Conservation (phyloP, 192 early-diverging fungal genomes). For the Gigaspora rosea region DNA sequence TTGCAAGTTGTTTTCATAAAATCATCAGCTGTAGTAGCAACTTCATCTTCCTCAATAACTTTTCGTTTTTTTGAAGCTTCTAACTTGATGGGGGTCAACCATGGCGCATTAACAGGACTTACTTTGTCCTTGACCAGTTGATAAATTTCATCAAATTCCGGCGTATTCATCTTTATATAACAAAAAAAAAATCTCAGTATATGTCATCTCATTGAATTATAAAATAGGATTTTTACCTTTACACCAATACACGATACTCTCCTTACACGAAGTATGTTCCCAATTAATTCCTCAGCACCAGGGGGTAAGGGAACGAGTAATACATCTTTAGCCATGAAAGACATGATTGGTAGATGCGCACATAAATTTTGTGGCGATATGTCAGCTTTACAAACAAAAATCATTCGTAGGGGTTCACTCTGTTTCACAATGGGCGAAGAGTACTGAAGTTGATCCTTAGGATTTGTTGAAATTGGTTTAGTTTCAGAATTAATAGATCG, state of each 20-base stretch:
- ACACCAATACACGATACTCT: slow-evolving; percentile 25
- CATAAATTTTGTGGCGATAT: not conserved
- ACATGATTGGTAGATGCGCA: slow-evolving; percentile 24
- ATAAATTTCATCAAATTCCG: slow-evolving; percentile 4
- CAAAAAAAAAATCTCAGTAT: not conserved
- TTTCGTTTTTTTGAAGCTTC: slow-evolving; percentile 11
- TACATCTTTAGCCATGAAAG: not conserved
- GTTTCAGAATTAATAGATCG: not conserved
- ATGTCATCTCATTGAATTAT: not conserved
- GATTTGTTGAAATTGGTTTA: not conserved
- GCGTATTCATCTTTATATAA: not conserved
- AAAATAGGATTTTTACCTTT: slow-evolving; percentile 5
- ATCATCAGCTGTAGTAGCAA: not conserved
- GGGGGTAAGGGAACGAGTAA: slow-evolving; percentile 29
- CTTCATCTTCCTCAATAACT: not conserved
- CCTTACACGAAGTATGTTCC: not conserved
- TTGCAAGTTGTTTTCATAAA: not conserved
- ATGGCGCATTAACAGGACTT: not conserved
- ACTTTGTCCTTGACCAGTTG: slow-evolving; percentile 18
- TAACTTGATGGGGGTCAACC: slow-evolving; percentile 5
- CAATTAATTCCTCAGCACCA: slow-evolving; percentile 2
- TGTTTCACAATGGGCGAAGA: not conserved
- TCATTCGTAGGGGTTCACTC: not conserved
- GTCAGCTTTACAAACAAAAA: slow-evolving; percentile 29
- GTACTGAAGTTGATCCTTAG: not conserved